These are phyloP conservation scores for Venturia oleaginea DNA, from an alignment of 2,329 filamentous ascomycete genomes.

Conservation along the genomic window DNA sequence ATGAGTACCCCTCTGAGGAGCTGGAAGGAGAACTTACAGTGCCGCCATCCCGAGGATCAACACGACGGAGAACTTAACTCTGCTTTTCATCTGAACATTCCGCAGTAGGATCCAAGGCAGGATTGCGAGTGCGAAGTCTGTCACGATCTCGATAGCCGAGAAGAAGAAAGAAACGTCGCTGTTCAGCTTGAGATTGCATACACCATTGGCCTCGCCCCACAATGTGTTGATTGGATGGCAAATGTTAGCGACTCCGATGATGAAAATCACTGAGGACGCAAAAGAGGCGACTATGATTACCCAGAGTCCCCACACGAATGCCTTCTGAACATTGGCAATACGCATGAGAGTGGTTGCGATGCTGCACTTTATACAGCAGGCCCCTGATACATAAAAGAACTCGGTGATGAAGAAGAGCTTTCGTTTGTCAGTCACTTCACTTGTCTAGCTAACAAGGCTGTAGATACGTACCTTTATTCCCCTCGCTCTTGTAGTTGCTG, in stretches of 20 bases:
- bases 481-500: neutral
- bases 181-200: constrained; percentile 16
- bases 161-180: constrained; percentile 27
- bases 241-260: neutral
- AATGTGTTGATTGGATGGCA: neutral
- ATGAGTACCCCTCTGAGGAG: neutral
- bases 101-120: constrained; percentile 30
- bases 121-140: constrained; percentile 23
- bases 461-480: neutral
- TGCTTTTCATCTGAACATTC: constrained; percentile 35
- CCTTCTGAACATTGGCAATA: neutral
- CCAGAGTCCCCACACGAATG: neutral
- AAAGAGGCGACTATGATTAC: neutral
- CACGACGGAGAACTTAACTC: constrained; percentile 38
- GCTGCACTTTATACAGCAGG: neutral
- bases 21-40: neutral
- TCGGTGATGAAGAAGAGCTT: neutral
- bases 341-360: neutral
- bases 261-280: neutral
- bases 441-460: neutral
- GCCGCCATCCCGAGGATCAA: constrained; percentile 28
- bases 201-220: neutral
- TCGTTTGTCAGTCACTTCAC: neutral
- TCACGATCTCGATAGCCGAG: constrained; percentile 26
- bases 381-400: neutral